Evolutionary conservation across 306 rosid genomes (phyloP).

Genomic region (Spatholobus suberectus): DNA sequence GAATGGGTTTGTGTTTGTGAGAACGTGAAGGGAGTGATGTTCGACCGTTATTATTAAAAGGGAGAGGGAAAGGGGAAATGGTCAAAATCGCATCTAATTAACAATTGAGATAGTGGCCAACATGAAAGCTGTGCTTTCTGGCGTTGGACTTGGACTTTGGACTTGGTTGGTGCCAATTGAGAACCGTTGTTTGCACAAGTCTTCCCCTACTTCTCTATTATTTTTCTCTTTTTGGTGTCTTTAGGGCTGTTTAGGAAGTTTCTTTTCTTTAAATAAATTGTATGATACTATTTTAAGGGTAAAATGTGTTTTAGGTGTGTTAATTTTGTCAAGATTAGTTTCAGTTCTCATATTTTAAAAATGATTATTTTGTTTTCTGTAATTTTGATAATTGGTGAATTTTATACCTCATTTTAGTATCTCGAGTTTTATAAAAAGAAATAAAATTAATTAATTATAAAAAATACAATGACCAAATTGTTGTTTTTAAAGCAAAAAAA

Average conservation of each 20-base stretch:
- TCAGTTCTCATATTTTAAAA: too few relatives aligned
- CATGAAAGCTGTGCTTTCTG: constrained; percentile 32
- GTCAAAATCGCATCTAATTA: constrained; percentile 31
- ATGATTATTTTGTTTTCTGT: too few relatives aligned
- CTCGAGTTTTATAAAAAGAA: too few relatives aligned
- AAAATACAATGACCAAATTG: too few relatives aligned
- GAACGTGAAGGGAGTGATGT: constrained; percentile 37
- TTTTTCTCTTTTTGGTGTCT: constrained; percentile 24
- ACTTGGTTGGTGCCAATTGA: constrained; percentile 30
- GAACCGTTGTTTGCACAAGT: constrained; percentile 13
- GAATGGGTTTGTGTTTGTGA: not conserved
- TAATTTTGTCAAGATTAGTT: too few relatives aligned
- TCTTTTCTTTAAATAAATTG: not conserved
- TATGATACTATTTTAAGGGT: not conserved
- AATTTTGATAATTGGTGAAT: too few relatives aligned
- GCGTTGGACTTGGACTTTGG: constrained; percentile 36
- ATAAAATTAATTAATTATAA: too few relatives aligned
- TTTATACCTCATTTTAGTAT: too few relatives aligned
- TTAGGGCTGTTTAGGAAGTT: not conserved
- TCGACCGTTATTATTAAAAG: constrained; percentile 44
- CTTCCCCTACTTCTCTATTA: not conserved
- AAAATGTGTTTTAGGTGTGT: too few relatives aligned
- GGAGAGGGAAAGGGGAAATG: constrained; percentile 39
- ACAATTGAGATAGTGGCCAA: constrained; percentile 37
- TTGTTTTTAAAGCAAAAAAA: too few relatives aligned